Evolutionary conservation across 140 eudicot genomes (phyloP).

Genomic region (Senecio squalidus): DNA sequence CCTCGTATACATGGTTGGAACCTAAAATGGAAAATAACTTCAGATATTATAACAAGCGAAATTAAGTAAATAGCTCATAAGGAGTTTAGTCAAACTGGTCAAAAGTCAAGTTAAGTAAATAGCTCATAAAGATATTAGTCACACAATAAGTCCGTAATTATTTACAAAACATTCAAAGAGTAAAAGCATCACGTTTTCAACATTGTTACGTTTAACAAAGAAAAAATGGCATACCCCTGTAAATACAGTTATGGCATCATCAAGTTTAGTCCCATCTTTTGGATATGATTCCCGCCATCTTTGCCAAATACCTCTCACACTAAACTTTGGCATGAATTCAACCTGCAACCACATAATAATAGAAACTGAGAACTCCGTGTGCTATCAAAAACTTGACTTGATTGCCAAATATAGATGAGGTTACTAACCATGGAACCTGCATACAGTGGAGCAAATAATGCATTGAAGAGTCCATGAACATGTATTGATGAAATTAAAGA

Average conservation of each 20-base stretch:
- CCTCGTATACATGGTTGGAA: slow-evolving; percentile 94
- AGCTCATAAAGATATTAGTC: too few relatives aligned
- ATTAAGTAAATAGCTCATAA: too few relatives aligned
- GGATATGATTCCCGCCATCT: slow-evolving; percentile 97
- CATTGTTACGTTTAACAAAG: background rate
- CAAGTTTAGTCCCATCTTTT: slow-evolving; percentile 44
- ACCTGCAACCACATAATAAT: slow-evolving; percentile 42
- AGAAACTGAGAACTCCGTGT: background rate
- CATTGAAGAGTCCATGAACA: slow-evolving; percentile 96
- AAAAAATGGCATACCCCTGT: slow-evolving; percentile 61
- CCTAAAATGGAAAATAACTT: slow-evolving; percentile 41
- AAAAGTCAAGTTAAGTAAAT: too few relatives aligned
- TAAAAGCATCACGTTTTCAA: background rate
- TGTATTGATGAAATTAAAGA: slow-evolving; percentile 65
- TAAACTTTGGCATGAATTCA: slow-evolving; percentile 88
- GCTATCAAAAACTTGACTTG: slow-evolving; percentile 1
- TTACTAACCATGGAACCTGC: slow-evolving; percentile 72
- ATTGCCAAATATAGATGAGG: slow-evolving; percentile 1
- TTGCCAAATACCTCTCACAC: slow-evolving; percentile 97
- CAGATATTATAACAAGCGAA: slow-evolving; percentile 10
- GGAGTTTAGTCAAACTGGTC: too few relatives aligned
- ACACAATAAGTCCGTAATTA: too few relatives aligned
- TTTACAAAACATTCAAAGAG: too few relatives aligned
- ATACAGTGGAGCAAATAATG: slow-evolving; percentile 82
- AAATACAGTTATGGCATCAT: slow-evolving; percentile 77